Evolutionary conservation across 495 filamentous ascomycete genomes (phyloP).

Genomic region (Apiosordaria backusii): DNA sequence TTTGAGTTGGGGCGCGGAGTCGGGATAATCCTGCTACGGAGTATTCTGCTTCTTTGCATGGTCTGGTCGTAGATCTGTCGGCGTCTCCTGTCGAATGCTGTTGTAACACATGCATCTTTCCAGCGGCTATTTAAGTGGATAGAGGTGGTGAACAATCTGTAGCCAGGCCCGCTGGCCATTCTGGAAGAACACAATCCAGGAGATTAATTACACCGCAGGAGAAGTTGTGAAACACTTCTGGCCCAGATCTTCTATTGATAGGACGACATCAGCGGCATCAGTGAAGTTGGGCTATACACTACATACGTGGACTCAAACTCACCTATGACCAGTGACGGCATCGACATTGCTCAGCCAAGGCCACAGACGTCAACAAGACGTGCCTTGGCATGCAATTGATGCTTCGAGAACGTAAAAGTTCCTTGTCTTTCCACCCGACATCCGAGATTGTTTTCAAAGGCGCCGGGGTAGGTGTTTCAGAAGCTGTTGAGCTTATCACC

Average conservation of each 20-base stretch:
- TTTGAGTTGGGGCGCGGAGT: not conserved
- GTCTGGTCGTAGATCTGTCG: not conserved
- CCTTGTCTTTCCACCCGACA: not conserved
- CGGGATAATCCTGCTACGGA: not conserved
- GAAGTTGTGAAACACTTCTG: not conserved
- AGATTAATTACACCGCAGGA: not conserved
- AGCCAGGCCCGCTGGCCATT: not conserved
- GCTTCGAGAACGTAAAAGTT: not conserved
- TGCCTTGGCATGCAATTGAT: not conserved
- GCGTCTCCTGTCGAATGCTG: not conserved
- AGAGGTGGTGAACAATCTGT: not conserved
- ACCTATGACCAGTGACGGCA: not conserved
- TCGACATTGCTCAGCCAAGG: not conserved
- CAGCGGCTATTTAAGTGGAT: not conserved
- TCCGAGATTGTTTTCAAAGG: conserved; percentile 1
- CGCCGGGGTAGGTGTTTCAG: not conserved
- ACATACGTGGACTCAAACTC: not conserved
- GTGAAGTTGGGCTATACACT: too few species aligned
- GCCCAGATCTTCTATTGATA: not conserved
- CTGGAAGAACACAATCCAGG: not conserved
- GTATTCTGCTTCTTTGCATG: not conserved
- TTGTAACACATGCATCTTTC: not conserved
- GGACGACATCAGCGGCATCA: not conserved
- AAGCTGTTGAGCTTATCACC: not conserved
- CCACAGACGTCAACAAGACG: not conserved